A percentile compares a stretch with the other conserved stretches of the same genome.
Conservation (phyloP, 2,329 filamentous ascomycete genomes). For the Pseudogymnoascus sp. region DNA sequence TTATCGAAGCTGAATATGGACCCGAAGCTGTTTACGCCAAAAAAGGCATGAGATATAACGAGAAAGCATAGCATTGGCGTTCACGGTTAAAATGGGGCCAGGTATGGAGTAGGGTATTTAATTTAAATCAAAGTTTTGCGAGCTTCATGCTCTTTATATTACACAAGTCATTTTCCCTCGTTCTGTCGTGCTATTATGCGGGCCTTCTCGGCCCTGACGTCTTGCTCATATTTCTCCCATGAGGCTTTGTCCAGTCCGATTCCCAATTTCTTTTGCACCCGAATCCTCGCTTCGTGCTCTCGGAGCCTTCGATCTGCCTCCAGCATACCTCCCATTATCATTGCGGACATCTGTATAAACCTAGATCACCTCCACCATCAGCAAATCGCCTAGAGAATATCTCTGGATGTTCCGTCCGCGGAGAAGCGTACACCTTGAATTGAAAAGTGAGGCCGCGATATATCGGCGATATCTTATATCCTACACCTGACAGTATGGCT, state of each 20-base stretch:
- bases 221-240: slow-evolving; percentile 61
- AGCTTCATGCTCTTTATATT: slow-evolving; percentile 13
- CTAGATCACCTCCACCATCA: slow-evolving; percentile 38
- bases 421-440: slow-evolving; percentile 62
- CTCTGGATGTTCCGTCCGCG: slow-evolving; percentile 8
- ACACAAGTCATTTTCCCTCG: neutral
- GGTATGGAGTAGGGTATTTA: neutral
- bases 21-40: slow-evolving; percentile 61
- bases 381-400: neutral
- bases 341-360: slow-evolving; percentile 77
- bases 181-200: slow-evolving; percentile 12
- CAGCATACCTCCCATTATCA: slow-evolving; percentile 72
- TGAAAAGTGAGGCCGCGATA: slow-evolving; percentile 68
- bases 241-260: slow-evolving; percentile 54
- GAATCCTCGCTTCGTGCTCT: slow-evolving; percentile 57
- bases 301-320: slow-evolving; percentile 65
- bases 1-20: slow-evolving; percentile 97
- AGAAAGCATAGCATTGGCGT: slow-evolving; percentile 27
- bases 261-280: slow-evolving; percentile 54
- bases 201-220: slow-evolving; percentile 27
- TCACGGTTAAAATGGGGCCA: neutral
- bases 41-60: slow-evolving; percentile 19
- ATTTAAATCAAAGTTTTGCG: slow-evolving; percentile 8
- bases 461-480: slow-evolving; percentile 59
- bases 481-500: slow-evolving; percentile 54